Percentiles rank a stretch among this genome's conserved stretches.
Evolutionary conservation across 441 rosid genomes (phyloP).

Genomic region (Croton setiger): DNA sequence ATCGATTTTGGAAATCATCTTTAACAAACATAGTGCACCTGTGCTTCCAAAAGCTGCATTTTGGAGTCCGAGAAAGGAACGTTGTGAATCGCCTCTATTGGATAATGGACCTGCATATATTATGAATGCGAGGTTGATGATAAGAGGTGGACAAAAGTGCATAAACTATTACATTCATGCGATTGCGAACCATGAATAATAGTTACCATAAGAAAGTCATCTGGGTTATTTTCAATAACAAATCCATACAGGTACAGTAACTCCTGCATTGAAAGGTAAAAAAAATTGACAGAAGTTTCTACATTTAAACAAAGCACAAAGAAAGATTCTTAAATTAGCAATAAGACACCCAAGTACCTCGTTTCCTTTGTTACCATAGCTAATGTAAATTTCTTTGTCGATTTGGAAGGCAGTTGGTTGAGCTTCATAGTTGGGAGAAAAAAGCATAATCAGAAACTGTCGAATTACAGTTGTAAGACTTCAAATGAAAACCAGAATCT

Average conservation of each 20-base stretch:
- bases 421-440: slow-evolving; percentile 39
- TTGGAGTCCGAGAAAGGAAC: slow-evolving; percentile 67
- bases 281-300: not conserved
- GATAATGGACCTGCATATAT: slow-evolving; percentile 71
- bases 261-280: slow-evolving; percentile 44
- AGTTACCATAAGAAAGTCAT: slow-evolving; percentile 87
- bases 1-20: not conserved
- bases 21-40: slow-evolving; percentile 35
- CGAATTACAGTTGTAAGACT: not conserved
- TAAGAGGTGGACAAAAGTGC: not conserved
- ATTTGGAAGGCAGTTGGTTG: slow-evolving; percentile 37
- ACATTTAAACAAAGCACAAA: not conserved
- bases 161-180: slow-evolving; percentile 12
- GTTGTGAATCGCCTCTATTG: slow-evolving; percentile 69
- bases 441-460: not conserved
- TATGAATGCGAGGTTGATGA: slow-evolving; percentile 9
- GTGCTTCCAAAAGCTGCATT: slow-evolving; percentile 78
- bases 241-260: slow-evolving; percentile 85
- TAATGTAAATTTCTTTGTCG: slow-evolving; percentile 71
- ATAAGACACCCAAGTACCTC: slow-evolving; percentile 50
- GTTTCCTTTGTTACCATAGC: slow-evolving; percentile 94
- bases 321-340: not conserved
- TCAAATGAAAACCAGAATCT: not conserved
- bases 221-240: slow-evolving; percentile 75
- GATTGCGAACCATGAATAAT: not conserved